phyloP scores from a whole-genome alignment of 2,329 filamentous ascomycete genomes.

The Aaosphaeria arxii region DNA sequence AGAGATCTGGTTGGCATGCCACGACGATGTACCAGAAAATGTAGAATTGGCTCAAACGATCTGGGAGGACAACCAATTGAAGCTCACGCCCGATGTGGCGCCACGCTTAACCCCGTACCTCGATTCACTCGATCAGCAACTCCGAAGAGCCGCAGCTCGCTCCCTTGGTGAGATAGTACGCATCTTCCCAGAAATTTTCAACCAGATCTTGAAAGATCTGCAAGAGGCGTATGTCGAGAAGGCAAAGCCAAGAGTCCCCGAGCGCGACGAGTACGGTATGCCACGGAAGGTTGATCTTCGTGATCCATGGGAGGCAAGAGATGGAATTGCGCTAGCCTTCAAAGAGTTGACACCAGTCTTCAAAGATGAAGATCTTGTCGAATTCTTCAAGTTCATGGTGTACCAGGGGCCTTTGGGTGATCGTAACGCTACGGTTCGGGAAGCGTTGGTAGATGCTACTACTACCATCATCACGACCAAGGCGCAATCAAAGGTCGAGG shows the following conservation, averaged over 20 bases:
- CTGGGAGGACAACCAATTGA: conserved; percentile 89
- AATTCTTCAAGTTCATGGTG: conserved; percentile 82
- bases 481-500: conserved; percentile 78
- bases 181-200: conserved; percentile 58
- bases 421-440: conserved; percentile 69
- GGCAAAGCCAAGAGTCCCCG: conserved; percentile 76
- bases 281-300: conserved; percentile 81
- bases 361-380: conserved; percentile 65
- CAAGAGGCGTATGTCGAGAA: conserved; percentile 72
- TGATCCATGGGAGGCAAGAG: conserved; percentile 88
- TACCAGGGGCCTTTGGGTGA: conserved; percentile 85
- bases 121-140: conserved; percentile 73
- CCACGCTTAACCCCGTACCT: conserved; percentile 73
- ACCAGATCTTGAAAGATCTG: conserved; percentile 62
- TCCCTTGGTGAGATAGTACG: conserved; percentile 73
- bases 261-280: conserved; percentile 93
- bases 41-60: conserved; percentile 78
- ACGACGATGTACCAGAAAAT: conserved; percentile 89
- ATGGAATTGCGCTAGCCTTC: conserved; percentile 85
- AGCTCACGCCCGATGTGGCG: conserved; percentile 64
- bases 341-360: conserved; percentile 74
- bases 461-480: conserved; percentile 76
- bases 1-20: conserved; percentile 89
- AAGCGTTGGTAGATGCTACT: conserved; percentile 90
- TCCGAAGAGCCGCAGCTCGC: conserved; percentile 79